Evolutionary conservation across 1,139 yeast genomes (phyloP), one percentile per base, ranked within the genome.

Genomic region (Torulaspora pretoriensis): DNA sequence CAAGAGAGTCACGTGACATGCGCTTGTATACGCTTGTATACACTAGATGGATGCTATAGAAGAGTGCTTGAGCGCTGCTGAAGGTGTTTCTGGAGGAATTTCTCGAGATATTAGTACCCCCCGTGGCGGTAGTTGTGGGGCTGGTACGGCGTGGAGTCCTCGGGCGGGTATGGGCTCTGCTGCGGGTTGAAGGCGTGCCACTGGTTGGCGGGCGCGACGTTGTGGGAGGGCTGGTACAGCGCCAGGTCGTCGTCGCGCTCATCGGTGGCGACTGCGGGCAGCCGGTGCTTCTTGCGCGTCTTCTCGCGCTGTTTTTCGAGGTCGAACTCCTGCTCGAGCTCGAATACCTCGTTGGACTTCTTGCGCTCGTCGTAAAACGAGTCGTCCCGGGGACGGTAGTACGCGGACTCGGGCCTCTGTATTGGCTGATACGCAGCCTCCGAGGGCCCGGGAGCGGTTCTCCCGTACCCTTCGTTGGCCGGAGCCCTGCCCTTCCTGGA

Each of bases 251-350:
- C 43, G 19, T 43, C 48, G 13, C 26, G 22, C 22, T 19, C 37
- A 24, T 45, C 52, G 16, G 40, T 34, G 32, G 40, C 32, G 19
- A 23, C 46, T 14, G 30, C 40, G 12, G 35, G 38, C 26, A 36
- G 30, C 14, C 33, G 46, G 23, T 19, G 22, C 22, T 33, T 44
- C 32, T 45, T 47, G 26, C 36, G 44, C 10, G 36, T 33, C 36
- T 51, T 53, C 8, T 43, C 47, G 31, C 51, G 55, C 39, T 60
- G 66, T n/a, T 54, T 56, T 40, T 63, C 65, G 10, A 63, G 45
- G 48, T 63, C 65, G 37, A 60, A 61, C 35, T 58, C 64, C 40
- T 61, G 59, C 35, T 61, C 64, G 38, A 59, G 32, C 44, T 58
- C 65, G 44, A 51, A 55, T 4, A 55, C 56, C 10, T 59, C 62